A percentile compares a stretch with the other conserved stretches of the same genome.
Conservation (phyloP, 2,329 filamentous ascomycete genomes). For the Fusarium illudens region DNA sequence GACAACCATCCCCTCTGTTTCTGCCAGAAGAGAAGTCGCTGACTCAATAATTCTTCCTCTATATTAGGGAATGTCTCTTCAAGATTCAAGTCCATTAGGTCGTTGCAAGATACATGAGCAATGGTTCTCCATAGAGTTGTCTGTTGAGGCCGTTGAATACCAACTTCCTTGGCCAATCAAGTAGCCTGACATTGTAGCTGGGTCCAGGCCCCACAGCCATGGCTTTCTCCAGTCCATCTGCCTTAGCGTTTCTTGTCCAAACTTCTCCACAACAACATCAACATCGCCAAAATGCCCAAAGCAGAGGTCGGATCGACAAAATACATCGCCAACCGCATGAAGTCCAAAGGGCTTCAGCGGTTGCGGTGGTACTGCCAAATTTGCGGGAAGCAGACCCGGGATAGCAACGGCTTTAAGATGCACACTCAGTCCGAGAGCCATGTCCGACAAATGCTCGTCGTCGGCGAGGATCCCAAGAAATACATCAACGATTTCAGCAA, state of each 20-base stretch:
- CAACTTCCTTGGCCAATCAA: background rate
- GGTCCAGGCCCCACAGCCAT: background rate
- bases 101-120: background rate
- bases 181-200: background rate
- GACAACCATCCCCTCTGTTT: no score
- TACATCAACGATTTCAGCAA: slow-evolving; percentile 83
- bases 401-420: slow-evolving; percentile 92
- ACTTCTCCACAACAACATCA: slow-evolving; percentile 7
- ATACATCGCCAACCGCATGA: slow-evolving; percentile 89
- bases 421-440: slow-evolving; percentile 87
- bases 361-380: slow-evolving; percentile 92
- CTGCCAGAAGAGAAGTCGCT: no score
- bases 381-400: slow-evolving; percentile 72
- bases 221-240: background rate
- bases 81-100: background rate
- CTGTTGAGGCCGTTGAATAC: background rate
- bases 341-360: slow-evolving; percentile 78
- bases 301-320: slow-evolving; percentile 95
- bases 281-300: slow-evolving; percentile 75
- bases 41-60: no score
- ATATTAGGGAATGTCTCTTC: no score
- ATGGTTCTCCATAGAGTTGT: background rate
- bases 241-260: background rate
- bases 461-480: slow-evolving; percentile 87
- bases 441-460: slow-evolving; percentile 85